phyloP scores from a whole-genome alignment of 2,329 filamentous ascomycete genomes.

The Exutisphaerella laricina region DNA sequence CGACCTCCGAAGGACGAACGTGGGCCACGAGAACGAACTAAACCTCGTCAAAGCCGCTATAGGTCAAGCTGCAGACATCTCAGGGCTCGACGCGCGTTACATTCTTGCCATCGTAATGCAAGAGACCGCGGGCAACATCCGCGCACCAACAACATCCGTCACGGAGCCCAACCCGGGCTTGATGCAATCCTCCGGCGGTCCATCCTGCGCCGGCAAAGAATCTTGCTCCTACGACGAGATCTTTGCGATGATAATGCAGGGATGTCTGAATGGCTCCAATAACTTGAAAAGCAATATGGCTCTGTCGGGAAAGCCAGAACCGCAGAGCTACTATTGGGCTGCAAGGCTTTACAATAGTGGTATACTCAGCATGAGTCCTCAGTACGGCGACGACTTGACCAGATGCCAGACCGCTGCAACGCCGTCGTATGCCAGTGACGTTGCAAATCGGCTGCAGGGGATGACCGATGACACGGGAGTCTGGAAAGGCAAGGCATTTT shows the following conservation, averaged over 20 bases:
- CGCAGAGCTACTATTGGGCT: slow-evolving; percentile 41
- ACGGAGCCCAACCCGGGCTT: slow-evolving; percentile 41
- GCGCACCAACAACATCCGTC: slow-evolving; percentile 39
- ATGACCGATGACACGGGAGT: slow-evolving; percentile 16
- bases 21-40: slow-evolving; percentile 31
- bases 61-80: slow-evolving; percentile 24
- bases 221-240: slow-evolving; percentile 39
- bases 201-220: slow-evolving; percentile 28
- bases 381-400: slow-evolving; percentile 36
- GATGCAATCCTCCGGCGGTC: slow-evolving; percentile 41
- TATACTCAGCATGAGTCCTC: neutral
- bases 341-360: slow-evolving; percentile 47
- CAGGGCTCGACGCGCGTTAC: slow-evolving; percentile 37
- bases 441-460: slow-evolving; percentile 46
- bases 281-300: slow-evolving; percentile 38
- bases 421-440: slow-evolving; percentile 48
- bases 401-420: slow-evolving; percentile 43
- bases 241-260: slow-evolving; percentile 40
- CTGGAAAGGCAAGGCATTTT: no score
- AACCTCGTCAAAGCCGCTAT: slow-evolving; percentile 37
- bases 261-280: slow-evolving; percentile 35
- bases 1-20: slow-evolving; percentile 1
- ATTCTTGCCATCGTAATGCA: slow-evolving; percentile 44
- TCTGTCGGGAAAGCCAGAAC: slow-evolving; percentile 26
- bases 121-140: slow-evolving; percentile 44